phyloP scores from a whole-genome alignment of 179 eudicot species.

The Vitellaria paradoxa region DNA sequence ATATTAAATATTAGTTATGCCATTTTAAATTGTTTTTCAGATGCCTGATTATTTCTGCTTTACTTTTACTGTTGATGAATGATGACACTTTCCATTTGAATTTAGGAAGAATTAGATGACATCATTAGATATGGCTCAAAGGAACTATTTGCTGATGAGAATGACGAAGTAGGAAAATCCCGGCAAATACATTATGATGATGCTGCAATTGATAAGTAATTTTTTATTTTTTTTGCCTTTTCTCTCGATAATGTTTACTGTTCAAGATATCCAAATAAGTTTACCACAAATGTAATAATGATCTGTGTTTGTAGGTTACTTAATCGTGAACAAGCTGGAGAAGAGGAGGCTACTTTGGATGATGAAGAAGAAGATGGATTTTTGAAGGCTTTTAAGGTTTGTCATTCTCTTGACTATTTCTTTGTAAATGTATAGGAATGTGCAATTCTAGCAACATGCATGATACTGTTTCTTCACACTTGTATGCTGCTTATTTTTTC shows the following conservation, averaged over 20 bases:
- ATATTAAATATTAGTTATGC: neutral
- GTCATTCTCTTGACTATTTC: constrained; percentile 1
- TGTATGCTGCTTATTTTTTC: neutral
- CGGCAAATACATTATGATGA: constrained; percentile 98
- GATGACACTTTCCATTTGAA: constrained; percentile 10
- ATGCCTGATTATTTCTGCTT: neutral
- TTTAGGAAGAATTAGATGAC: constrained; percentile 96
- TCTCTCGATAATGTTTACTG: neutral
- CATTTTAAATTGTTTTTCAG: neutral
- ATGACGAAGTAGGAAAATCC: constrained; percentile 87
- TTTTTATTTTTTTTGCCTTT: constrained; percentile 8
- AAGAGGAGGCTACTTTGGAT: constrained; percentile 74
- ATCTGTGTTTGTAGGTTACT: constrained; percentile 47
- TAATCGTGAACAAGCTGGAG: constrained; percentile 82
- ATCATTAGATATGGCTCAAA: constrained; percentile 94
- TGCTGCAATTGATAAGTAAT: constrained; percentile 84
- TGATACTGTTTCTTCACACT: neutral
- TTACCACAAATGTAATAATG: constrained; percentile 11
- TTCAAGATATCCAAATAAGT: neutral
- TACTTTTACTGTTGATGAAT: neutral
- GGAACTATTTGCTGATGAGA: constrained; percentile 92
- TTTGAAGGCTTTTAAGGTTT: constrained; percentile 92
- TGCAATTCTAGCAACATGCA: neutral
- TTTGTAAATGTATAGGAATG: neutral
- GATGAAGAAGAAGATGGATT: constrained; percentile 88